phyloP scores from a whole-genome alignment of 257 asterid genomes.

The Jasminum sambac region DNA sequence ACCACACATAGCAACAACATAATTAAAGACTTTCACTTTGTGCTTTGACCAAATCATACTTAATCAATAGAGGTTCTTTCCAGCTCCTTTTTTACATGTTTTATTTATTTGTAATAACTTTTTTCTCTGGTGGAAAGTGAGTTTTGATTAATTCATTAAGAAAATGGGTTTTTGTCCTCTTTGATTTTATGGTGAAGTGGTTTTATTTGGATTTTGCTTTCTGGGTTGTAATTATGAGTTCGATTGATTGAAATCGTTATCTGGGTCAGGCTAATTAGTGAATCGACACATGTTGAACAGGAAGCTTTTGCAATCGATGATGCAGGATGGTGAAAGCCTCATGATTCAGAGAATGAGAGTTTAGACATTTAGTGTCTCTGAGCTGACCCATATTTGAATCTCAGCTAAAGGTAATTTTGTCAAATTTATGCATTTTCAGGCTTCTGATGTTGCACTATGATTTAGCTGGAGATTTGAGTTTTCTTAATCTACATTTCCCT shows the following conservation, averaged over 20 bases:
- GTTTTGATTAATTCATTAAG: not conserved
- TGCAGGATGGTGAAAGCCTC: constrained; percentile 20
- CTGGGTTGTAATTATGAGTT: constrained; percentile 35
- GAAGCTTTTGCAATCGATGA: not conserved
- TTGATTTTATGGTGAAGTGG: constrained; percentile 6
- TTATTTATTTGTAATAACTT: not conserved
- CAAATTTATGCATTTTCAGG: constrained; percentile 4
- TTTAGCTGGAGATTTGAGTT: constrained; percentile 5
- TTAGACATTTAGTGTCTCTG: not conserved
- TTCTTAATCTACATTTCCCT: not conserved
- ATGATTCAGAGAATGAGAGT: constrained; percentile 15
- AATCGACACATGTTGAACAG: constrained; percentile 14
- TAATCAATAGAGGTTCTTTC: constrained; percentile 1
- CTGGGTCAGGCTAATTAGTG: constrained; percentile 26
- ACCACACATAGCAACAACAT: not conserved
- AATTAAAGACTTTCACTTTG: not conserved
- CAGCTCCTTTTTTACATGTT: not conserved
- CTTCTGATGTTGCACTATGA: constrained; percentile 1
- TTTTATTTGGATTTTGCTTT: constrained; percentile 13
- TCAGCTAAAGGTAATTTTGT: constrained; percentile 13
- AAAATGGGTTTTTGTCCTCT: not conserved
- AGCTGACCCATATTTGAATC: constrained; percentile 29
- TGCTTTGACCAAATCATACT: not conserved
- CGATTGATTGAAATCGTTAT: constrained; percentile 25
- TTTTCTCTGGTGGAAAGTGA: not conserved